Evolutionary conservation across 2,329 filamentous ascomycete species (phyloP).

Genomic region (Talaromyces sp.): DNA sequence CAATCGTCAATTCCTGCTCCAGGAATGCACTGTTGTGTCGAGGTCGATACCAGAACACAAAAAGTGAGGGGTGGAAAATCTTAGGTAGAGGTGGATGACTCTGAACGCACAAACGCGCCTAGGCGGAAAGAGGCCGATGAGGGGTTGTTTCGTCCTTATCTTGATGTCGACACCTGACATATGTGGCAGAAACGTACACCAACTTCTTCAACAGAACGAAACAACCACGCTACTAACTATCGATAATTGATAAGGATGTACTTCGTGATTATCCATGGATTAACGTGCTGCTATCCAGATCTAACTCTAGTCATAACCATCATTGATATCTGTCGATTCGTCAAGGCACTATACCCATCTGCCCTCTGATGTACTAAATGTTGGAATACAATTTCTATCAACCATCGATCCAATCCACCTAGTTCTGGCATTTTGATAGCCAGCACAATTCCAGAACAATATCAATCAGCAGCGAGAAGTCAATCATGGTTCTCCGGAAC

Average conservation of each 20-base stretch:
- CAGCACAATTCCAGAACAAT: neutral
- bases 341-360: neutral
- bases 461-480: neutral
- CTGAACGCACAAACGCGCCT: constrained; percentile 7
- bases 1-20: neutral
- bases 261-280: neutral
- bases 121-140: constrained; percentile 10
- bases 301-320: neutral
- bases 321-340: neutral
- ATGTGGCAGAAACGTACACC: neutral
- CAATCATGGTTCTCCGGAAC: neutral
- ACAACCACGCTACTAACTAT: neutral
- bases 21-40: neutral
- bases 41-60: neutral
- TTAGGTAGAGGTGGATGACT: neutral
- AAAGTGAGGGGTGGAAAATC: constrained; percentile 10
- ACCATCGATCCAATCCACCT: neutral
- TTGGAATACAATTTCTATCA: neutral
- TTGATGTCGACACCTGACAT: neutral
- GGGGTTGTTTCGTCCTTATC: constrained; percentile 1
- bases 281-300: neutral
- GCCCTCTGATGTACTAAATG: neutral
- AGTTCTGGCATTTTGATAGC: neutral
- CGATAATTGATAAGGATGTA: neutral
- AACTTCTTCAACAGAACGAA: neutral